Evolutionary conservation across 1,284 basidiomycete species (phyloP).

Genomic region (Nidula niveotomentosa): DNA sequence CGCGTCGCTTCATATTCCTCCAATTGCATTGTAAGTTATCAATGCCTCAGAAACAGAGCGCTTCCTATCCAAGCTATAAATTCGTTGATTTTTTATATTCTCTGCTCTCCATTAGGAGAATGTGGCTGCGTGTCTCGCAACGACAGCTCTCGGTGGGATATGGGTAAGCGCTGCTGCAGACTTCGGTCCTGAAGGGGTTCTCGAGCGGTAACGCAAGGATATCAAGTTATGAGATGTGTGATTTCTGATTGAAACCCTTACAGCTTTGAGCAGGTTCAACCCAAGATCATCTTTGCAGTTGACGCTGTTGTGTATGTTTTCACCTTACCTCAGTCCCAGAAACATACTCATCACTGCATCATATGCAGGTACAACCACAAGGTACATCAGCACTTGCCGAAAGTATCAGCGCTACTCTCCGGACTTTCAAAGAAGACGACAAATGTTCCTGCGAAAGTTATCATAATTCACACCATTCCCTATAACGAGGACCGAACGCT

Average conservation of each 20-base stretch:
- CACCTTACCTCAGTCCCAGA: neutral
- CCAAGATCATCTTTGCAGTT: constrained; percentile 71
- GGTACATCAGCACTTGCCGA: constrained; percentile 68
- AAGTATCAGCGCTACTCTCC: constrained; percentile 56
- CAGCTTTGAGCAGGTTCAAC: constrained; percentile 75
- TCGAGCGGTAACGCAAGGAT: constrained; percentile 56
- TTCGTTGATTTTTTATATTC: neutral
- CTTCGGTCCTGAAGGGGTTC: constrained; percentile 81
- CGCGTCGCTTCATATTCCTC: constrained; percentile 81
- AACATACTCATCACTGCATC: too few relatives aligned
- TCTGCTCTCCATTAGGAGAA: constrained; percentile 50
- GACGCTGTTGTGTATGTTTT: constrained; percentile 61
- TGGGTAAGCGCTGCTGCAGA: constrained; percentile 89
- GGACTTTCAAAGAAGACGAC: constrained; percentile 40
- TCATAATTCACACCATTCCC: constrained; percentile 53
- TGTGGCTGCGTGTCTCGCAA: constrained; percentile 73
- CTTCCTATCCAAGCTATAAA: too few relatives aligned
- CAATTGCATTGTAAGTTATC: constrained; percentile 61
- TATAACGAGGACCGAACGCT: constrained; percentile 29
- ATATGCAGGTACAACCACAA: constrained; percentile 64
- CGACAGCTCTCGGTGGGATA: constrained; percentile 74
- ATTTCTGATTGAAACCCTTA: neutral
- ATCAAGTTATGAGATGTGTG: too few relatives aligned
- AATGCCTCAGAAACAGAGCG: neutral
- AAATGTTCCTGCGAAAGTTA: constrained; percentile 44